A percentile compares a stretch with the other conserved stretches of the same genome.
These are phyloP conservation scores for Cyamopsis tetragonoloba DNA, from an alignment of 306 rosid genomes.

Conservation along the genomic window DNA sequence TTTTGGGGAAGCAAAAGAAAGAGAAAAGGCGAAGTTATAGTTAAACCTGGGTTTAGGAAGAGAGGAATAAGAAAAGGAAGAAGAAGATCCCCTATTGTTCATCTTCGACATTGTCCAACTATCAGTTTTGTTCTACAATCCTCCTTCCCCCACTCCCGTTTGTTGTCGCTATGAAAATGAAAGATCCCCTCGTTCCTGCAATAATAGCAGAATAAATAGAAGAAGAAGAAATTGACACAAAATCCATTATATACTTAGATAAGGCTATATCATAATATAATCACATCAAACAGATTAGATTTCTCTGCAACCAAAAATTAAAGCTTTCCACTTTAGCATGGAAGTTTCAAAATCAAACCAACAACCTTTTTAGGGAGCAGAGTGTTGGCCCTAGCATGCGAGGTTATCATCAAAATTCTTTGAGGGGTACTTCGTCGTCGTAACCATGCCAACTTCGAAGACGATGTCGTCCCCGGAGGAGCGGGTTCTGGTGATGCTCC, in stretches of 20 bases:
- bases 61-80: slow-evolving; percentile 28
- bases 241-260: no score
- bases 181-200: no score
- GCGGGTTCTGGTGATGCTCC: slow-evolving; percentile 88
- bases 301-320: slow-evolving; percentile 12
- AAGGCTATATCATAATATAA: no score
- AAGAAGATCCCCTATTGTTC: no score
- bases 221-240: no score
- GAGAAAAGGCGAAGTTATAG: neutral
- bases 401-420: slow-evolving; percentile 69
- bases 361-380: slow-evolving; percentile 63
- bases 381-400: slow-evolving; percentile 72
- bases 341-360: neutral
- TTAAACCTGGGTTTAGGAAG: slow-evolving; percentile 35
- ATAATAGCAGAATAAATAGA: no score
- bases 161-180: no score
- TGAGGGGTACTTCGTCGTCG: slow-evolving; percentile 72
- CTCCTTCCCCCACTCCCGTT: no score
- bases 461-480: slow-evolving; percentile 78
- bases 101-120: no score
- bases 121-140: no score
- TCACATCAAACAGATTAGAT: slow-evolving; percentile 25
- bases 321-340: neutral
- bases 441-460: slow-evolving; percentile 82
- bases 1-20: neutral